Percentiles rank a stretch among this genome's conserved stretches.
These are phyloP conservation scores for Dothistroma pini DNA, from an alignment of 2,329 filamentous ascomycete species.

Conservation along the genomic window DNA sequence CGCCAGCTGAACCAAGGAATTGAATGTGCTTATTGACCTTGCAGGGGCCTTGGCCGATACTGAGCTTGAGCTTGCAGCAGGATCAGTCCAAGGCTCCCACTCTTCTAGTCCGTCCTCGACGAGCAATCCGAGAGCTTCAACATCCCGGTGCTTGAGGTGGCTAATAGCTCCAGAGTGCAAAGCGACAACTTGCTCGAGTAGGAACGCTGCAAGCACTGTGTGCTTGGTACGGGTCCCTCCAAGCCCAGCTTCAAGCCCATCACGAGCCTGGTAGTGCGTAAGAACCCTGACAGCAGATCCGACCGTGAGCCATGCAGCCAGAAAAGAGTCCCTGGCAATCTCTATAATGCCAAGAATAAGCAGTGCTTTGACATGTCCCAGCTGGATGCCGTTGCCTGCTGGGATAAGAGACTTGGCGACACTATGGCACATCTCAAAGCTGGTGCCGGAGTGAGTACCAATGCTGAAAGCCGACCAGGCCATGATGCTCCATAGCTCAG, in stretches of 20 bases:
- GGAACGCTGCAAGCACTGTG: constrained; percentile 56
- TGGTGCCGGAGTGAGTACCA: neutral
- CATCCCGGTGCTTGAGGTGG: constrained; percentile 49
- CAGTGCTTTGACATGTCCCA: constrained; percentile 42
- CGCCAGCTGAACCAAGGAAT: constrained; percentile 41
- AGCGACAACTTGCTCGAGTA: constrained; percentile 59
- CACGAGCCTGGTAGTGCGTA: constrained; percentile 34
- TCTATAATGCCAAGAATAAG: constrained; percentile 58
- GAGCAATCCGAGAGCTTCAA: constrained; percentile 48
- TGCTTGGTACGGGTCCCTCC: constrained; percentile 35
- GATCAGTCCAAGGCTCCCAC: constrained; percentile 67
- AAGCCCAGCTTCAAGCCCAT: constrained; percentile 8
- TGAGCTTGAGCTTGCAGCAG: constrained; percentile 13
- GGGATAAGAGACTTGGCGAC: constrained; percentile 23
- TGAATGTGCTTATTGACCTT: constrained; percentile 50
- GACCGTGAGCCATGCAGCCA: constrained; percentile 61
- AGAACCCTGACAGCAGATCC: constrained; percentile 59
- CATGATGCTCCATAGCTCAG: constrained; percentile 46
- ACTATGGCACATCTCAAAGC: constrained; percentile 10
- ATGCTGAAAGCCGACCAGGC: constrained; percentile 39
- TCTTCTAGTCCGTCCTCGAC: constrained; percentile 67
- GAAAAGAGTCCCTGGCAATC: constrained; percentile 55
- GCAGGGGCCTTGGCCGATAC: constrained; percentile 37
- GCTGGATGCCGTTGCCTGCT: constrained; percentile 28
- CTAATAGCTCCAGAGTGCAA: constrained; percentile 50